phyloP scores from a whole-genome alignment of 2,329 filamentous ascomycete genomes.

The Neonectria hederae region DNA sequence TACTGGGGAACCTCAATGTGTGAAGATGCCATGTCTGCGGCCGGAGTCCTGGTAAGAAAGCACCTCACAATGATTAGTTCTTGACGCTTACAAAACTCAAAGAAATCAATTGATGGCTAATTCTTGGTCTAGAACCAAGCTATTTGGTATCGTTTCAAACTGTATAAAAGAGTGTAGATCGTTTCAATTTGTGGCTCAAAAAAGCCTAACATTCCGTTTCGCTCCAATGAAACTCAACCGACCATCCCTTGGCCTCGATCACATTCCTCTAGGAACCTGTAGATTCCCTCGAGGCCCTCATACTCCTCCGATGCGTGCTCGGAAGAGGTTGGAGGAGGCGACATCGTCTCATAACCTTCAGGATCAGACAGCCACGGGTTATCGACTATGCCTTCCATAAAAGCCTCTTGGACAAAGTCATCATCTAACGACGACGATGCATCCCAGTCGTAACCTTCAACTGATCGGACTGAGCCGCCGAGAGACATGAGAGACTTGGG shows the following conservation, averaged over 20 bases:
- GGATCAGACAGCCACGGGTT: constrained; percentile 60
- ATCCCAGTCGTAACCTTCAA: constrained; percentile 54
- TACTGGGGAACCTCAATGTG: too few species aligned
- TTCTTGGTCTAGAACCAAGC: constrained; percentile 28
- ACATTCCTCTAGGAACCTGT: constrained; percentile 67
- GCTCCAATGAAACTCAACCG: constrained; percentile 37
- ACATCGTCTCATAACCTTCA: constrained; percentile 62
- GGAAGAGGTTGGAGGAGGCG: constrained; percentile 56
- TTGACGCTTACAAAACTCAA: constrained; percentile 26
- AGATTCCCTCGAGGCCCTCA: constrained; percentile 66
- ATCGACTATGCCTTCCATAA: constrained; percentile 54
- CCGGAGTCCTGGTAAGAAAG: constrained; percentile 5
- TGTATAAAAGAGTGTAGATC: constrained; percentile 41
- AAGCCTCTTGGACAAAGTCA: constrained; percentile 51
- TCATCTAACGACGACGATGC: constrained; percentile 48
- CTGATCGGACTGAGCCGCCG: constrained; percentile 58
- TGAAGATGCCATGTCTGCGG: neutral
- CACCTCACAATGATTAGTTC: neutral
- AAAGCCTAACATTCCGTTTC: constrained; percentile 27
- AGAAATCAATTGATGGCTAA: constrained; percentile 34
- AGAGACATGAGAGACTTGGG: constrained; percentile 55
- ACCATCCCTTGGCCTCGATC: constrained; percentile 54
- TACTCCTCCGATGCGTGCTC: constrained; percentile 59
- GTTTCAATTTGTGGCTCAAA: constrained; percentile 28
- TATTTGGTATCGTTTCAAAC: constrained; percentile 30